Evolutionary conservation across 2,329 filamentous ascomycete species (phyloP), one percentile per base, ranked within the genome.

Genomic region (Pseudogymnoascus sp.): DNA sequence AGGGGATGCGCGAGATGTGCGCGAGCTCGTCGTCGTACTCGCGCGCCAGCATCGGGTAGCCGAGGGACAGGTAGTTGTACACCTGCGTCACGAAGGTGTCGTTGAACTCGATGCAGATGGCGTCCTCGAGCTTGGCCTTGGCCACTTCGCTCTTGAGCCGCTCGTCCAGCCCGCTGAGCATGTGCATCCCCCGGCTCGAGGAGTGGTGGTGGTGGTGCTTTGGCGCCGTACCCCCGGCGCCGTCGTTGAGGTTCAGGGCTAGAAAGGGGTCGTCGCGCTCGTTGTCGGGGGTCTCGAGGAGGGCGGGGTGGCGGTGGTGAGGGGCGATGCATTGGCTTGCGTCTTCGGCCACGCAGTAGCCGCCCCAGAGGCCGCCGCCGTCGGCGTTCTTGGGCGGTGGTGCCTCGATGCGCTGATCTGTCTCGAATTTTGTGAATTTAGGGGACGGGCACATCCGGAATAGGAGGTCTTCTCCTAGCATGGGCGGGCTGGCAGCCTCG

Each of bases 51-150:
- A 90, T 87, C 2, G 93, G 93, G 74, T 97, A 97, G 4, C 93
- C 93, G 4, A 97, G 82, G 0, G 91, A 96, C 15, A 97, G 82
- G 75, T 97, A 97, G 75, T 97, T 97, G 81, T 96, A 97, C 7
- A 97, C 93, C 75, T 97, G 93, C 0, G 93, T 96, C 63, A 97
- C 86, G 73, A 97, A 96, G 3, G 80, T 80, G 73, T 96, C 91
- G 65, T 87, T 81, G 71, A 95, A 96, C 74, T 96, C 92, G 33
- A 77, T 74, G 28, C 81, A 76, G 44, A 86, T 80, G 10, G 64
- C 67, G 23, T 70, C 69, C 50, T 73, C 68, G 2, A 62, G 57
- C 62, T 73, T 73, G 1, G 66, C 63, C 23, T 64, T 70, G 1
- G 63, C 64, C 26, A 68, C 65, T 64, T 73, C 69, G 36, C 66